phyloP scores from a whole-genome alignment of 129 eudicot genomes.

The Ambrosia artemisiifolia region DNA sequence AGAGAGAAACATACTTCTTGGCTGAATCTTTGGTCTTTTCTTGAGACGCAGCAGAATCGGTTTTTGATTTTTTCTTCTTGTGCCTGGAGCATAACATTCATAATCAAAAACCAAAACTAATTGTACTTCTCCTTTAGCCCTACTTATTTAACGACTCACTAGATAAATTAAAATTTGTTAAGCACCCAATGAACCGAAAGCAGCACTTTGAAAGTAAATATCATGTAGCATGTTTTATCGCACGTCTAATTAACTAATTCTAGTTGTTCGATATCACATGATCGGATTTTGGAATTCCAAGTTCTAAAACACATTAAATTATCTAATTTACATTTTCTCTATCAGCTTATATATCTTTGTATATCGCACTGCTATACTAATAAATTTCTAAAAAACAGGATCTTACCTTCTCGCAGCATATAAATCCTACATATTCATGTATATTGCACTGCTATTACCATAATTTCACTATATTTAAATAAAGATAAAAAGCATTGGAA shows the following conservation, averaged over 20 bases:
- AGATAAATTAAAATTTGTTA: background rate
- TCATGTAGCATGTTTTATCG: background rate
- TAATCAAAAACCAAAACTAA: background rate
- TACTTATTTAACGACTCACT: no score
- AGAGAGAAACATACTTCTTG: constrained; percentile 41
- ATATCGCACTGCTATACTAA: no score
- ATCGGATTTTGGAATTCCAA: background rate
- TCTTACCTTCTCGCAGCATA: background rate
- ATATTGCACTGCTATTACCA: background rate
- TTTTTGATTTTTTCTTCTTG: constrained; percentile 55
- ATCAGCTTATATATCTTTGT: background rate
- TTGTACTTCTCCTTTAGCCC: background rate
- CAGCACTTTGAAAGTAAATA: background rate
- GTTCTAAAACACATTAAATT: background rate
- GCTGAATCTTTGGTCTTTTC: constrained; percentile 39
- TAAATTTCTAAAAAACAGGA: background rate
- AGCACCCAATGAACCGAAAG: background rate
- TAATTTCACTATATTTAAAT: background rate
- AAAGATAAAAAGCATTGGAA: background rate
- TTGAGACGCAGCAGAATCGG: constrained; percentile 37
- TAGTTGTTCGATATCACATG: background rate
- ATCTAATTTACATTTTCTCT: background rate
- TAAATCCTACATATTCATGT: background rate
- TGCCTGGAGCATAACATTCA: constrained; percentile 36
- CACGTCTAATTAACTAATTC: background rate